Evolutionary conservation across 306 rosid species (phyloP), one percentile per base, ranked within the genome.

Genomic region (Vigna trinervia): DNA sequence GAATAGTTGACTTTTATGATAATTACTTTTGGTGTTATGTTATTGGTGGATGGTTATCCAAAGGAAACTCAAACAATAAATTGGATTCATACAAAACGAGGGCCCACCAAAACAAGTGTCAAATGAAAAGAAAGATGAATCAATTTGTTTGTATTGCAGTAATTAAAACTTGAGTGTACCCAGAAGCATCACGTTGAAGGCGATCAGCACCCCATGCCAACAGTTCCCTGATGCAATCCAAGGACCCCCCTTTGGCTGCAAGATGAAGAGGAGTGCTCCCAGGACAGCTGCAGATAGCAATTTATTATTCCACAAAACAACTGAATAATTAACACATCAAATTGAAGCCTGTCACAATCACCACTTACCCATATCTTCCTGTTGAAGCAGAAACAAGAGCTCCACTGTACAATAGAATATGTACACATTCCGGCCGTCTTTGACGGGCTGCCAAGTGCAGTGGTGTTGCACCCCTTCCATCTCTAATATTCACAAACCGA

Each of bases 201-300:
- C 99, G 98, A 86, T 92, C 99, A 2, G 97, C 99, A 45, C 99
- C 99, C 99, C 99, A 96, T 5, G 98, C 99, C 74, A 96, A 81
- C 36, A 96, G 57, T 77, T 85, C 92, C 0, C 99, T 85, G 68
- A 96, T 86, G 83, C 99, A 96, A 82, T 96, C 97, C 53, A 91
- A 67, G 77, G 97, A 92, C 20, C 99, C 98, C 23, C 97, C 99
- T 85, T 94, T 90, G 52, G 98, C 99, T 10, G 99, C 99, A 69
- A 96, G 83, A 88, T 96, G 99, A 73, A 96, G 98, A 38, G 99
- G 90, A 71, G 99, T 88, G 80, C 99, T 92, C 59, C 97, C 98
- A 50, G 87, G 94, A 84, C 78, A 96, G 51, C 99, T 96, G 96
- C 78, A 73, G 75, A 78, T 30, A 77, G 78, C 70, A 73, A 83